A percentile compares a stretch with the other conserved stretches of the same genome.
These are phyloP conservation scores for Boletus rufocinnamomeus DNA, from an alignment of 768 basidiomycete species.

Conservation along the genomic window DNA sequence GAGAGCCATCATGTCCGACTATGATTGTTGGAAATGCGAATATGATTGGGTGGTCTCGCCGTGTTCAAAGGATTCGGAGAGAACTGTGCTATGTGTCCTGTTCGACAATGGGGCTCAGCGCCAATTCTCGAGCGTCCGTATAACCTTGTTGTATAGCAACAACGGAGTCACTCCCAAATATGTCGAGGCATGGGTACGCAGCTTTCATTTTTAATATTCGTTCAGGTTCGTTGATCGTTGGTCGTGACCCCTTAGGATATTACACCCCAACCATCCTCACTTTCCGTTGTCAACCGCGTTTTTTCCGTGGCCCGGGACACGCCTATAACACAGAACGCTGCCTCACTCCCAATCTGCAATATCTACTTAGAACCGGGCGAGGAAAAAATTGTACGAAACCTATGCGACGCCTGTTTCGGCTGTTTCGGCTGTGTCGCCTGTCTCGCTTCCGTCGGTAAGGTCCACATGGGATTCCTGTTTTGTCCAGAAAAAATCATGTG, in stretches of 20 bases:
- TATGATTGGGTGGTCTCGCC: slow-evolving; percentile 7
- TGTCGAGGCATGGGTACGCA: slow-evolving; percentile 1
- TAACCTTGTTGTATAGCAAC: slow-evolving; percentile 7
- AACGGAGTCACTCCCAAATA: background rate
- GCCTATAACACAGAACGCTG: background rate
- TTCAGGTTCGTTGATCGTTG: background rate
- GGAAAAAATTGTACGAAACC: too few species aligned
- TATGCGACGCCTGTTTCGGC: too few species aligned
- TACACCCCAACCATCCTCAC: background rate
- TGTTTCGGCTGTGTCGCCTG: too few species aligned
- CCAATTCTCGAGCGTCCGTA: slow-evolving; percentile 6
- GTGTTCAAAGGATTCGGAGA: background rate
- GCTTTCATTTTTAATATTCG: background rate
- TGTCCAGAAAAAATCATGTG: too few species aligned
- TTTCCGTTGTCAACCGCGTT: background rate
- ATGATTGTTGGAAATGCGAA: background rate
- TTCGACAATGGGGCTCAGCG: slow-evolving; percentile 6
- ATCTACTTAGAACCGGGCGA: too few species aligned
- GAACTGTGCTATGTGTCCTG: slow-evolving; percentile 3
- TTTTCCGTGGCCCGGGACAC: background rate
- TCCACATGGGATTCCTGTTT: too few species aligned
- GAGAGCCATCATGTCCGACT: background rate
- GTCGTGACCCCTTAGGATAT: background rate
- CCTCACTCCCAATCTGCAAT: slow-evolving; percentile 3
- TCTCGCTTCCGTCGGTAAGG: too few species aligned